Percentiles rank a stretch among this genome's conserved stretches.
Conservation (phyloP, 345 rosid genomes). For the Balakata baccata region DNA sequence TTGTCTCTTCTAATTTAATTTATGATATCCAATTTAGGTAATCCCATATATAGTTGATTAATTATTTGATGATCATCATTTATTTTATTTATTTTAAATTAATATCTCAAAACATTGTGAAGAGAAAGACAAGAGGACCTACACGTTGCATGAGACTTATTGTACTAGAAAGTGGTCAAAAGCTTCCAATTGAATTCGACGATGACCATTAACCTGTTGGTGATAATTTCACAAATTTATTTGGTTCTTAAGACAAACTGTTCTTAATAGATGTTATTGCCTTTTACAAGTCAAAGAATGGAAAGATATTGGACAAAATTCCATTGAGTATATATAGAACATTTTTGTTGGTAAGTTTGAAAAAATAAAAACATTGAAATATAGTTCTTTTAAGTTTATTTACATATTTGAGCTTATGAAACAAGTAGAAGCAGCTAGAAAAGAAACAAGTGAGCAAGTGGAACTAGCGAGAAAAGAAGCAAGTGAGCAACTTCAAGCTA, state of each 20-base stretch:
- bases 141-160: neutral
- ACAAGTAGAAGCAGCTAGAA: too few species aligned
- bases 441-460: too few species aligned
- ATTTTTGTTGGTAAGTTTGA: neutral
- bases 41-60: too few species aligned
- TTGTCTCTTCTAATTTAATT: too few species aligned
- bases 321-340: neutral
- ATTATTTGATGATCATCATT: too few species aligned
- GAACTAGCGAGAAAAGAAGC: too few species aligned
- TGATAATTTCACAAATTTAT: neutral
- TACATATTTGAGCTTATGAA: too few species aligned
- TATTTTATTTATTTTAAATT: too few species aligned
- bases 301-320: neutral
- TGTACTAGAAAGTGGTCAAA: neutral
- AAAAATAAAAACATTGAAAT: too few species aligned
- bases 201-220: neutral
- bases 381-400: too few species aligned
- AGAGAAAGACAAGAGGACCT: neutral
- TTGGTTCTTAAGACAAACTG: neutral
- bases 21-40: too few species aligned
- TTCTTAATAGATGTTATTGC: neutral
- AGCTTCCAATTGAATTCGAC: neutral
- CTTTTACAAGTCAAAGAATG: neutral
- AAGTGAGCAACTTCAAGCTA: too few species aligned
- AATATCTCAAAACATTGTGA: neutral